Evolutionary conservation across 1,139 yeast genomes (phyloP).

Genomic region (Yamadazyma pseudoaaseri): DNA sequence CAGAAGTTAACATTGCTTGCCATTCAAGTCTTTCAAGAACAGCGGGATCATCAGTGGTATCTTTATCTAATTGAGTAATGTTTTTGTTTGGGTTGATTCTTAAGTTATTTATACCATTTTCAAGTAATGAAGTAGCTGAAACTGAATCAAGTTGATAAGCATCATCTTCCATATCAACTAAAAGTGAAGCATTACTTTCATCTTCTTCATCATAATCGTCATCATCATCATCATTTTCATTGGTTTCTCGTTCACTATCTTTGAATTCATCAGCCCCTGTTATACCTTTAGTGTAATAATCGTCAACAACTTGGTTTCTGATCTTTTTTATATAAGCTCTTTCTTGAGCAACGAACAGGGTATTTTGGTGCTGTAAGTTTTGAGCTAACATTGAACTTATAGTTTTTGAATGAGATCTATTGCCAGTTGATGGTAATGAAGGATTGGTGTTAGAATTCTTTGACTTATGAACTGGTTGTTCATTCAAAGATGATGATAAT

Average conservation of each 20-base stretch:
- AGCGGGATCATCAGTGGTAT: conserved; percentile 56
- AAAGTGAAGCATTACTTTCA: conserved; percentile 33
- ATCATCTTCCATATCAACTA: conserved; percentile 45
- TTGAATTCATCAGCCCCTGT: conserved; percentile 35
- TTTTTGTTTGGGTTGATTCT: conserved; percentile 34
- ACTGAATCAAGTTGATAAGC: conserved; percentile 42
- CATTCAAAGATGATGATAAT: conserved; percentile 5
- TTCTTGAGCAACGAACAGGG: conserved; percentile 62
- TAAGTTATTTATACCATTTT: conserved; percentile 19
- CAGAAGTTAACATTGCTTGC: conserved; percentile 92
- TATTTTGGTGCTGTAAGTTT: conserved; percentile 23
- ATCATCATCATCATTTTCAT: conserved; percentile 26
- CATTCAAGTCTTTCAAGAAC: conserved; percentile 86
- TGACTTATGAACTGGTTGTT: not conserved
- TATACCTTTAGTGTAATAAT: conserved; percentile 66
- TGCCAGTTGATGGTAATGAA: not conserved
- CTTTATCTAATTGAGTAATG: conserved; percentile 40
- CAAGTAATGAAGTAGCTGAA: conserved; percentile 37
- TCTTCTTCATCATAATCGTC: conserved; percentile 23
- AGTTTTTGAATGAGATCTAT: conserved; percentile 12
- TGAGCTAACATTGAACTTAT: conserved; percentile 17
- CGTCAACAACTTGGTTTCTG: conserved; percentile 63
- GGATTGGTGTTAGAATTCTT: not conserved
- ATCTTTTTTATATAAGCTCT: conserved; percentile 65
- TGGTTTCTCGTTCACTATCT: conserved; percentile 26